These are phyloP conservation scores for Phtheirospermum japonicum DNA, from an alignment of 257 asterid genomes.

Conservation along the genomic window DNA sequence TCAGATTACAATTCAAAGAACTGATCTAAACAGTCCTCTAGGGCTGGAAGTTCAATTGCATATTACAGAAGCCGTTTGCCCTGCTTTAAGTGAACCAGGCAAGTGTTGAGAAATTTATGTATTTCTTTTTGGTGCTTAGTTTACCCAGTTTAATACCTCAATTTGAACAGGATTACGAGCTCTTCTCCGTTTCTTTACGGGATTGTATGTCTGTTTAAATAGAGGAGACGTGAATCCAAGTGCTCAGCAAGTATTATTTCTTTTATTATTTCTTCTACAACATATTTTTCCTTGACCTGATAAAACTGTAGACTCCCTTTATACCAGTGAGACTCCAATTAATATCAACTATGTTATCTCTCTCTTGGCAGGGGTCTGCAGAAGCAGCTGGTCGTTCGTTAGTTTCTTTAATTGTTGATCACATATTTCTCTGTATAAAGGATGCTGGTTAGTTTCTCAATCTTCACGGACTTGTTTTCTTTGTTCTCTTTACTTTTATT, in stretches of 20 bases:
- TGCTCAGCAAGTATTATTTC: constrained; percentile 54
- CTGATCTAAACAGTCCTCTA: constrained; percentile 76
- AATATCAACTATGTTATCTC: constrained; percentile 31
- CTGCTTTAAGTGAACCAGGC: constrained; percentile 99
- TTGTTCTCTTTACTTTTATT: constrained; percentile 16
- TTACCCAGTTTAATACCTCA: constrained; percentile 26
- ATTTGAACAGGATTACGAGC: constrained; percentile 78
- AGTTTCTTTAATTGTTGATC: constrained; percentile 85
- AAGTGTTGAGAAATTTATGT: constrained; percentile 34
- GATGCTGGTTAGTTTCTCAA: constrained; percentile 73
- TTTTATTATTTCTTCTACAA: constrained; percentile 26
- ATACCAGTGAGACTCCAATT: constrained; percentile 17
- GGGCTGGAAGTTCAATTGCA: constrained; percentile 95
- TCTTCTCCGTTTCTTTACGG: constrained; percentile 96
- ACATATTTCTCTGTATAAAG: constrained; percentile 88
- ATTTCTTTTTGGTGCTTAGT: constrained; percentile 22
- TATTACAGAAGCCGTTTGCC: constrained; percentile 88
- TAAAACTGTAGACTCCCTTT: constrained; percentile 24
- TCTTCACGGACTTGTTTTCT: constrained; percentile 17
- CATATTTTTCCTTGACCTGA: constrained; percentile 27
- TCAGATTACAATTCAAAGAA: constrained; percentile 96
- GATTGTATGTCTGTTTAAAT: constrained; percentile 82
- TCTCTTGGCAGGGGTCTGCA: constrained; percentile 63
- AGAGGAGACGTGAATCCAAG: constrained; percentile 91
- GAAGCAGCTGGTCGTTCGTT: constrained; percentile 97